phyloP scores from a whole-genome alignment of 2,329 filamentous ascomycete genomes.

The Fusarium stilboides region DNA sequence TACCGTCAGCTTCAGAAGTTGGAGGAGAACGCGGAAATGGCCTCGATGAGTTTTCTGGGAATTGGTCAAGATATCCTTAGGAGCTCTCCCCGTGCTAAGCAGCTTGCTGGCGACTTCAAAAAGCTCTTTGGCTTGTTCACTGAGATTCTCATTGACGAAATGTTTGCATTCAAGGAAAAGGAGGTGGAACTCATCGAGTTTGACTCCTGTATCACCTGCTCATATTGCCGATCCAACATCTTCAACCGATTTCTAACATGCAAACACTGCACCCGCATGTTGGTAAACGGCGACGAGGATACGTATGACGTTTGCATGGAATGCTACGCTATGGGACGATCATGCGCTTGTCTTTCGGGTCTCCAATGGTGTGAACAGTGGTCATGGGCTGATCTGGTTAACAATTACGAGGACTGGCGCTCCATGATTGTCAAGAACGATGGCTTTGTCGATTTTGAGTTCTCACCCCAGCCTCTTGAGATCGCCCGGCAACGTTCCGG shows the following conservation, averaged over 20 bases:
- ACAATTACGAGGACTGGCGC: slow-evolving; percentile 88
- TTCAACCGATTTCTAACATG: slow-evolving; percentile 98
- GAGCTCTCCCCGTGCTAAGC: slow-evolving; percentile 67
- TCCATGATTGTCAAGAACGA: slow-evolving; percentile 82
- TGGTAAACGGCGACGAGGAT: slow-evolving; percentile 79
- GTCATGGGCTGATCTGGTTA: slow-evolving; percentile 82
- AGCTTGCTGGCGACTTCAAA: slow-evolving; percentile 87
- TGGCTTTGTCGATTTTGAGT: slow-evolving; percentile 74
- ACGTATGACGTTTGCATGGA: slow-evolving; percentile 98
- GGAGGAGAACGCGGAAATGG: slow-evolving; percentile 64
- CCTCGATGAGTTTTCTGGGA: slow-evolving; percentile 63
- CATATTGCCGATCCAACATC: slow-evolving; percentile 95
- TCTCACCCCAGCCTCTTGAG: slow-evolving; percentile 79
- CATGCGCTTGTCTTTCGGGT: slow-evolving; percentile 88
- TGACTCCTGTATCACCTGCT: slow-evolving; percentile 93
- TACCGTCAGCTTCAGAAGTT: slow-evolving; percentile 70
- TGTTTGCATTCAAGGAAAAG: slow-evolving; percentile 81
- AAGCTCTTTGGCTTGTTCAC: slow-evolving; percentile 84
- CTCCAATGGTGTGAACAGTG: slow-evolving; percentile 96
- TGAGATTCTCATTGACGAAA: slow-evolving; percentile 85
- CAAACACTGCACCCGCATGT: slow-evolving; percentile 80
- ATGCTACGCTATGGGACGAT: slow-evolving; percentile 97
- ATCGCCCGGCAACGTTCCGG: slow-evolving; percentile 76
- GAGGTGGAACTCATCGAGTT: slow-evolving; percentile 83
- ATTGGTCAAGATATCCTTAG: slow-evolving; percentile 63